Evolutionary conservation across 768 basidiomycete genomes (phyloP).

Genomic region (Macrocybe gigantea): DNA sequence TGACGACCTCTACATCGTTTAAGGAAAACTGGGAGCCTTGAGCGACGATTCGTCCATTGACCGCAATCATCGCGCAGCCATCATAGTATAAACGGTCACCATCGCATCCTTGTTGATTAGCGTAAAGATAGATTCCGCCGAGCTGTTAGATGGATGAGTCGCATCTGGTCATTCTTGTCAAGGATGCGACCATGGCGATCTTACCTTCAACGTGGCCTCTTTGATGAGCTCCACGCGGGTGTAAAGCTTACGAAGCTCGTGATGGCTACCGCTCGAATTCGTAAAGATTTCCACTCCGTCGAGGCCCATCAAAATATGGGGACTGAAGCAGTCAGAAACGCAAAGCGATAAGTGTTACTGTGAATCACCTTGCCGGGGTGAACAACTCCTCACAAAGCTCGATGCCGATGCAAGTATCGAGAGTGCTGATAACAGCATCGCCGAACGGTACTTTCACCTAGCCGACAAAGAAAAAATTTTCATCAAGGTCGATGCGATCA

Average conservation of each 20-base stretch:
- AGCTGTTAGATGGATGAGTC: constrained; percentile 41
- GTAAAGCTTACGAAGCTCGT: constrained; percentile 95
- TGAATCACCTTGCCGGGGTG: constrained; percentile 86
- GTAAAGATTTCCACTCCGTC: constrained; percentile 99
- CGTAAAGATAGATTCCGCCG: constrained; percentile 95
- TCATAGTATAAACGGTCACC: constrained; percentile 98
- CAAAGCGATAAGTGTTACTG: background rate
- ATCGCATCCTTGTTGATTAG: constrained; percentile 98
- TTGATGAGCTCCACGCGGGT: constrained; percentile 91
- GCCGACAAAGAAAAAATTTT: background rate
- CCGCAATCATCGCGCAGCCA: constrained; percentile 92
- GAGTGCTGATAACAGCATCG: constrained; percentile 88
- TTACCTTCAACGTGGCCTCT: constrained; percentile 91
- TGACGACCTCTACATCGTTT: constrained; percentile 93
- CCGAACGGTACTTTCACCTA: constrained; percentile 92
- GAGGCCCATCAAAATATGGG: constrained; percentile 95
- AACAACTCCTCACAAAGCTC: constrained; percentile 98
- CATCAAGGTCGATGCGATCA: too few relatives aligned
- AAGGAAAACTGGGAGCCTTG: constrained; percentile 98
- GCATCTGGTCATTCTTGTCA: constrained; percentile 1
- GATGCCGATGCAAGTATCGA: constrained; percentile 94
- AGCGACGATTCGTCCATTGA: constrained; percentile 88
- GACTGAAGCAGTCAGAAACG: constrained; percentile 40
- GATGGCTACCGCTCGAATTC: constrained; percentile 97
- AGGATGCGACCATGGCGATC: background rate